Evolutionary conservation across 2,329 filamentous ascomycete species (phyloP), one percentile per base, ranked within the genome.

Genomic region (Fusarium sp.): DNA sequence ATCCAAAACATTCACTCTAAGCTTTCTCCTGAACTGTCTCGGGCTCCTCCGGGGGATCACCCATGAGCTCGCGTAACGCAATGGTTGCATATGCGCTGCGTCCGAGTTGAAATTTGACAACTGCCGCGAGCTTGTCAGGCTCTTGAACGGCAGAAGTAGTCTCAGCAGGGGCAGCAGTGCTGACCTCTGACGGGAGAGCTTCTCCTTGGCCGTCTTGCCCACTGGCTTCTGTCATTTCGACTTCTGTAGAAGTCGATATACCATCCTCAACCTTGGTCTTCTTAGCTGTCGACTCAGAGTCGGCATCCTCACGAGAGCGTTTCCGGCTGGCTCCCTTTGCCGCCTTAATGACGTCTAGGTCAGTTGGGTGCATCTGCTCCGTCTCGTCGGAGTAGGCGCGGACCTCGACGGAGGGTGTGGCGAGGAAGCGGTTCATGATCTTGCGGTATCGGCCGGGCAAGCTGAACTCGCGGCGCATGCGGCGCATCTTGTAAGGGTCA

Each of bases 401-500:
- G 13, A 97, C 87, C 61, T 93, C 88, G 59, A 90, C 91, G 13
- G 85, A 87, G 9, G 93, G 87, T 9, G 84, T 80, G 3, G 88
- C 86, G 49, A 90, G 83, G 74, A 94, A 93, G 22, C 87, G 86
- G 34, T 92, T 90, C 71, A 98, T 87, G 28, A 97, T 77, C 79
- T 95, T 96, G 67, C 96, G 89, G 80, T 99, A 99, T 26, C 91
- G 89, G 4, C 96, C 97, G 49, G 92, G 93, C 2, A 99, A 84
- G 77, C 93, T 97, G 76, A 96, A 91, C 74, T 98, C 96, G 76
- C 91, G 92, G 81, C 94, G 94, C 52, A 87, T 87, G 19, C 95
- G 89, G 14, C 93, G 90, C 96, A 99, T 98, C 67, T 94, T 86
- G 75, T 91, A 87, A 1, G 96, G 95, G 77, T 97, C 90, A 14